Base-by-base conservation (phyloP, 179 eudicot genomes). In the Beta lomatogona region DNA sequence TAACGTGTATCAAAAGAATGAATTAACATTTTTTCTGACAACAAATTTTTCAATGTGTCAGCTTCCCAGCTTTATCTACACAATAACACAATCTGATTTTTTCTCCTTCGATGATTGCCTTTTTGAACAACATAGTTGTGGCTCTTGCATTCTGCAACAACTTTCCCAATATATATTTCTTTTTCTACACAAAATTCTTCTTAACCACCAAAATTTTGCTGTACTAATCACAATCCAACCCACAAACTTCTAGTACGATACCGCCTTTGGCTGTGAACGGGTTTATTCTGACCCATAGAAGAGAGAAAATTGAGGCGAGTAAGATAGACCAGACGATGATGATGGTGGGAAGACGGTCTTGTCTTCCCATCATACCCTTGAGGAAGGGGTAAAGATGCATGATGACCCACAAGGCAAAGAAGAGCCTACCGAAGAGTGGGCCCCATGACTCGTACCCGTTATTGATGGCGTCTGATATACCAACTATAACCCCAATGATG, bases 381-480 rank as follows among this genome's bases (percentile, higher is more conserved):
- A 95, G 92, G 93, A 95, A 95, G 46, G 98, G 98, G 89, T 95
- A 95, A 22, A 95, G 88, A 87, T 95, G 98, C 87, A 90, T 88
- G 41, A 95, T 95, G 44, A 95, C 98, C 98, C 97, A 95, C 22
- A 95, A 76, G 31, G 98, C 94, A 67, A 95, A 95, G 89, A 95
- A 95, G 45, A 95, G 86, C 85, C 86, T 88, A 11, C 98, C 98
- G 41, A 95, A 95, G 5, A 95, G 91, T 0, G 97, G 97, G 0
- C 98, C 98, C 98, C 98, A 95, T 0, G 98, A 87, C 44, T 95
- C 97, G 36, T 95, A 95, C 44, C 98, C 98, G 25, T 92, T 95
- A 83, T 86, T 95, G 69, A 95, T 95, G 73, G 98, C 98, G 54
- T 95, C 97, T 1, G 98, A 90, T 7, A 95, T 79, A 31, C 98